These are phyloP conservation scores for Aspergillus sp. DNA, from an alignment of 2,329 filamentous ascomycete genomes.

Conservation along the genomic window DNA sequence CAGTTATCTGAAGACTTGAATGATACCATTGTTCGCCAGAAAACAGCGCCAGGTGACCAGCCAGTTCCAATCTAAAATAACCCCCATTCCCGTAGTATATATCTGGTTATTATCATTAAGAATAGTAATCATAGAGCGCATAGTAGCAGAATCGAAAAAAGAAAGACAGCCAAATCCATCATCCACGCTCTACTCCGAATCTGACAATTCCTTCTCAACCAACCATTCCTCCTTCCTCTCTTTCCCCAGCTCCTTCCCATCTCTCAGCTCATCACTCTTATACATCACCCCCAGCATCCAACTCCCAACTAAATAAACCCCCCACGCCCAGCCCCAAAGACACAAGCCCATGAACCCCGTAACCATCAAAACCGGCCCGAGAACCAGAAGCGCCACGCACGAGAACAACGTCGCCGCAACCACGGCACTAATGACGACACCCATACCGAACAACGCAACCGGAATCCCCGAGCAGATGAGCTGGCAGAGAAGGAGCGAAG, in stretches of 20 bases:
- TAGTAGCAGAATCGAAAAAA: no score
- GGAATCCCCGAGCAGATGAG: constrained; percentile 62
- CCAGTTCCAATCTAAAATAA: no score
- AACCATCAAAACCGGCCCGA: constrained; percentile 65
- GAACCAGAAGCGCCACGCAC: constrained; percentile 58
- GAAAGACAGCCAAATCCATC: no score
- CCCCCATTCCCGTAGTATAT: no score
- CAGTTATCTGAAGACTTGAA: no score
- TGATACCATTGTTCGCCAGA: no score
- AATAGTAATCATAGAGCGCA: no score
- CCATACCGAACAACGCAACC: constrained; percentile 61
- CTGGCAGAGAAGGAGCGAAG: constrained; percentile 64
- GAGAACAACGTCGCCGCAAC: constrained; percentile 54
- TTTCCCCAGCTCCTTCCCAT: not conserved
- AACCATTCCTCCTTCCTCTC: constrained; percentile 5
- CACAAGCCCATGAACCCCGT: constrained; percentile 59
- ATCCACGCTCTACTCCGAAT: no score
- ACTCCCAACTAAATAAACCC: constrained; percentile 42
- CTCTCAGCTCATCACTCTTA: not conserved
- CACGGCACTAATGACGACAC: constrained; percentile 59
- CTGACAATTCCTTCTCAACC: no score
- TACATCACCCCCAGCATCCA: constrained; percentile 4
- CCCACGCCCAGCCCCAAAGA: constrained; percentile 64
- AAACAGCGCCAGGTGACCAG: no score
- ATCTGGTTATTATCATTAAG: no score